Evolutionary conservation across 441 rosid species (phyloP).

Genomic region (Isatis lusitanica): DNA sequence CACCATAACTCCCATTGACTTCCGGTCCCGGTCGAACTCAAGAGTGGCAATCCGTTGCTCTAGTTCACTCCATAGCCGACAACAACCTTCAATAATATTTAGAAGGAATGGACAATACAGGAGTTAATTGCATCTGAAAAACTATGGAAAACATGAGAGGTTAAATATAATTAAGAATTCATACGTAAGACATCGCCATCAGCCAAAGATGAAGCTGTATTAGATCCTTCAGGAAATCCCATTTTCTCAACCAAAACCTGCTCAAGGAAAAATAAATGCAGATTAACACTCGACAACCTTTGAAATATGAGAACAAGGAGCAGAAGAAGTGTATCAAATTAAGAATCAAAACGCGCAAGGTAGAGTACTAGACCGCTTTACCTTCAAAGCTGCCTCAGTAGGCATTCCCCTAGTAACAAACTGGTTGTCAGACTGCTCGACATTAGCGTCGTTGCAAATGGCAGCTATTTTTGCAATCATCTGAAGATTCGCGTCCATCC

Average conservation of each 20-base stretch:
- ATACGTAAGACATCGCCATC: constrained; percentile 10
- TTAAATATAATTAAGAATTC: constrained; percentile 9
- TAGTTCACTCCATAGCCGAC: constrained; percentile 62
- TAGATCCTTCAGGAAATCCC: neutral
- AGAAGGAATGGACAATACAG: neutral
- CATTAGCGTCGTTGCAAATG: constrained; percentile 76
- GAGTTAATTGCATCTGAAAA: neutral
- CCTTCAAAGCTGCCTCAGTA: constrained; percentile 95
- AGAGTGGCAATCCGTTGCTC: constrained; percentile 85
- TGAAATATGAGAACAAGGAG: neutral
- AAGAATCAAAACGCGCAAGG: constrained; percentile 5
- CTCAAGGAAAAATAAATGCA: neutral
- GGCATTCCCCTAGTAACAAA: constrained; percentile 76
- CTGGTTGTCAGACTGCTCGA: constrained; percentile 64
- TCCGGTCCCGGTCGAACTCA: constrained; percentile 91
- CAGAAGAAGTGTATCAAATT: neutral
- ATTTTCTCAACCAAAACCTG: constrained; percentile 4
- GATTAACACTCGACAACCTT: too few species aligned
- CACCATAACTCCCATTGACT: constrained; percentile 97
- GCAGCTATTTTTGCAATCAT: constrained; percentile 88
- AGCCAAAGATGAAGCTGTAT: neutral
- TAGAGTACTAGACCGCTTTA: constrained; percentile 29
- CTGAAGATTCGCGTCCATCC: constrained; percentile 81
- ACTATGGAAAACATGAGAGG: constrained; percentile 5
- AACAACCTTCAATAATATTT: constrained; percentile 57